These are phyloP conservation scores for Actinomucor elegans DNA, from an alignment of 371 early-diverging fungal genomes.

Conservation along the genomic window DNA sequence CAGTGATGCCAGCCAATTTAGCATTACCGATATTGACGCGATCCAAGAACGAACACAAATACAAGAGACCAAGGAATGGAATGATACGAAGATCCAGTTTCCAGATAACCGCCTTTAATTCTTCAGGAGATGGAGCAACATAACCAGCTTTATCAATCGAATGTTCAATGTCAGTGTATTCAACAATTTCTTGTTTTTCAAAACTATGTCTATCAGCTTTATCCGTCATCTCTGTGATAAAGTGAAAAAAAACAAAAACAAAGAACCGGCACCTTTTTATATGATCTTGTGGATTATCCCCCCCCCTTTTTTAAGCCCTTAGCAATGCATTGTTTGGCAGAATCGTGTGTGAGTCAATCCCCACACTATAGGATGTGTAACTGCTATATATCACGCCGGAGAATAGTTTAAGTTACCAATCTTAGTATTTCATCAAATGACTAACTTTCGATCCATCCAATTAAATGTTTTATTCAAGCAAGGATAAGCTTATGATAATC, in stretches of 20 bases:
- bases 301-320: neutral
- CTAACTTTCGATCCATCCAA: conserved; percentile 10
- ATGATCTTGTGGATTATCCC: neutral
- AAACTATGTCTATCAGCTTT: neutral
- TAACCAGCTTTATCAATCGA: neutral
- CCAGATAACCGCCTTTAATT: conserved; percentile 31
- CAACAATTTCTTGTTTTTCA: conserved; percentile 2
- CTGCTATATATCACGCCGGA: too few relatives aligned
- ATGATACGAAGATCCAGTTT: conserved; percentile 46
- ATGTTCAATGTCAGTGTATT: conserved; percentile 5
- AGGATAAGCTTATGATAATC: neutral
- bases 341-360: conserved; percentile 6
- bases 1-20: conserved; percentile 52
- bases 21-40: conserved; percentile 62
- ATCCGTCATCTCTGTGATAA: conserved; percentile 1
- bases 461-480: conserved; percentile 1
- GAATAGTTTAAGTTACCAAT: conserved; percentile 3
- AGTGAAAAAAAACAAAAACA: neutral
- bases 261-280: neutral
- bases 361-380: conserved; percentile 6
- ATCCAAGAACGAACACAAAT: conserved; percentile 55
- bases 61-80: conserved; percentile 49
- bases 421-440: neutral
- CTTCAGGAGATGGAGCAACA: conserved; percentile 22
- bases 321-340: too few relatives aligned